Percentiles rank a stretch among this genome's conserved stretches.
Evolutionary conservation across 1,284 basidiomycete species (phyloP).

Genomic region (Leccinum griseonigrum): DNA sequence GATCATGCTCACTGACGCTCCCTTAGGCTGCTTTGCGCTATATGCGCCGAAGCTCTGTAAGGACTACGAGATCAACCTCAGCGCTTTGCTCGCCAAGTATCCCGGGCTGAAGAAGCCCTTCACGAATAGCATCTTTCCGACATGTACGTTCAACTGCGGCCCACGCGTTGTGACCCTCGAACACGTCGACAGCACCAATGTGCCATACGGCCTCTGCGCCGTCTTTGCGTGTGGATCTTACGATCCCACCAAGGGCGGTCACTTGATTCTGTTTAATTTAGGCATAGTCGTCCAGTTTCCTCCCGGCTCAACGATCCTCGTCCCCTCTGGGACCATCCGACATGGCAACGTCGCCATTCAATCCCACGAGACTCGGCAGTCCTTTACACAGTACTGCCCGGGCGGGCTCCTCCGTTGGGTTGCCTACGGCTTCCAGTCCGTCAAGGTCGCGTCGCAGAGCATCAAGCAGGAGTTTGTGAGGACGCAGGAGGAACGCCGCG

Average conservation of each 20-base stretch:
- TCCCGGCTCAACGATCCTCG: neutral
- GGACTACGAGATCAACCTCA: too few relatives aligned
- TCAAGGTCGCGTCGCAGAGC: neutral
- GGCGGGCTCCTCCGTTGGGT: conserved; percentile 4
- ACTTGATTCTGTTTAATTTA: conserved; percentile 10
- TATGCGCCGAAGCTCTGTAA: too few relatives aligned
- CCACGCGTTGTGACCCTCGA: neutral
- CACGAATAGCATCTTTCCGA: neutral
- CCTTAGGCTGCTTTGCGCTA: too few relatives aligned
- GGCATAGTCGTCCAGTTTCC: neutral
- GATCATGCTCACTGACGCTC: neutral
- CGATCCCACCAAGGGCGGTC: conserved; percentile 2
- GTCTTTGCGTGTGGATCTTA: conserved; percentile 7
- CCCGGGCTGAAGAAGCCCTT: too few relatives aligned
- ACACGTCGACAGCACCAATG: neutral
- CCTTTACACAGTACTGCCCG: conserved; percentile 9
- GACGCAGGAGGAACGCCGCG: neutral
- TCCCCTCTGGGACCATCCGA: conserved; percentile 9
- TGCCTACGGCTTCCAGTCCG: neutral
- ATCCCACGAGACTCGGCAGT: conserved; percentile 1
- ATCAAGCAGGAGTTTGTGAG: neutral
- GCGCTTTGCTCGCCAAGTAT: too few relatives aligned
- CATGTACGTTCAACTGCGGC: conserved; percentile 2
- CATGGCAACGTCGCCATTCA: conserved; percentile 7
- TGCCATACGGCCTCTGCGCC: conserved; percentile 9